Percentiles rank a stretch among this genome's conserved stretches.
Conservation (phyloP, 129 eudicot genomes). For the Lactuca saligna region DNA sequence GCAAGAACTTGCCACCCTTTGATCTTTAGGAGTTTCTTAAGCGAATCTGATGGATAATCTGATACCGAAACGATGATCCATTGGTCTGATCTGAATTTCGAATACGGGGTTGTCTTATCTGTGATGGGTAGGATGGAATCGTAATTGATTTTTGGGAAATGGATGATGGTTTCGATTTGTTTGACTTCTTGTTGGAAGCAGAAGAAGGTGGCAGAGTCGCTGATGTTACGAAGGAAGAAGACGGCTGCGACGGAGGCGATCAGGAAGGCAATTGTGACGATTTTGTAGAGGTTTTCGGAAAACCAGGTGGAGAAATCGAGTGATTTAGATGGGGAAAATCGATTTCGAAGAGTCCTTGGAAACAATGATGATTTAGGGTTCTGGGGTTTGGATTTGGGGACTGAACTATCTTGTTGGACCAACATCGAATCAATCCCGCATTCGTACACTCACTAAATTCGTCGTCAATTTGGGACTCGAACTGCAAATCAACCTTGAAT, state of each 20-base stretch:
- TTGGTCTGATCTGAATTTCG: constrained; percentile 64
- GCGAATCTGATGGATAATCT: constrained; percentile 65
- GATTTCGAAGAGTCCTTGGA: constrained; percentile 22
- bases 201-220: constrained; percentile 59
- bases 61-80: constrained; percentile 92
- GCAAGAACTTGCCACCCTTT: constrained; percentile 95
- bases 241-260: constrained; percentile 67
- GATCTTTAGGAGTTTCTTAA: constrained; percentile 47
- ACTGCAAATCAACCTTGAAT: background rate
- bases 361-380: constrained; percentile 27
- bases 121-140: constrained; percentile 45
- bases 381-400: constrained; percentile 21
- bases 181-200: constrained; percentile 58
- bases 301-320: constrained; percentile 83
- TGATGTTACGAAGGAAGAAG: constrained; percentile 62
- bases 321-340: constrained; percentile 51
- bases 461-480: background rate
- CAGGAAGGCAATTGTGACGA: constrained; percentile 45
- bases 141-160: constrained; percentile 57
- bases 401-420: constrained; percentile 63
- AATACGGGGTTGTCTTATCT: constrained; percentile 56
- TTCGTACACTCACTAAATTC: background rate
- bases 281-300: constrained; percentile 68
- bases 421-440: constrained; percentile 47
- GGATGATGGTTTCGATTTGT: constrained; percentile 41